Percentiles rank a stretch among this genome's conserved stretches.
phyloP scores from a whole-genome alignment of 2,329 filamentous ascomycete species.

The Penicillium sp. region DNA sequence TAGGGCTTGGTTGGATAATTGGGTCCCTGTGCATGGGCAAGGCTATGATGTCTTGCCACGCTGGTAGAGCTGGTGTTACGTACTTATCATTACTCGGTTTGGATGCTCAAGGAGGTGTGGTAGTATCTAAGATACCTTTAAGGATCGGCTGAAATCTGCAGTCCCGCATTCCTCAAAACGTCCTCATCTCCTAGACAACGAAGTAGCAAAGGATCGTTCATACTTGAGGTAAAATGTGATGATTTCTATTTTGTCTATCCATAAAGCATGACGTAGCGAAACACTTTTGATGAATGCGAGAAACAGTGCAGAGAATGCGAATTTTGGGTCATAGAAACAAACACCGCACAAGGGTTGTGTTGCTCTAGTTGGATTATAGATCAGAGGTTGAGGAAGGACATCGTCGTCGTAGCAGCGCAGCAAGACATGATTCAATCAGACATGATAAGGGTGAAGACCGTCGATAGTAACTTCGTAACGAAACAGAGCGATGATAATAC shows the following conservation, averaged over 20 bases:
- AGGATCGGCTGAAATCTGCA: background rate
- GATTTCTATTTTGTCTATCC: background rate
- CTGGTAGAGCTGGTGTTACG: background rate
- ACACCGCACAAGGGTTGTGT: background rate
- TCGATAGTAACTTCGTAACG: background rate
- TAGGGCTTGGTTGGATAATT: no score
- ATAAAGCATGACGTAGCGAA: background rate
- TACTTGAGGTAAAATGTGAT: background rate
- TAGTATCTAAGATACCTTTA: constrained; percentile 2
- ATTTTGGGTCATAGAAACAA: background rate
- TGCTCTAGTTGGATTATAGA: background rate
- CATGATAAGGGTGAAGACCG: background rate
- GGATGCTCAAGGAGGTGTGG: background rate
- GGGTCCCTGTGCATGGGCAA: background rate
- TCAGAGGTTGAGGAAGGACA: background rate
- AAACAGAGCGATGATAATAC: constrained; percentile 2
- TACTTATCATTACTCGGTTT: background rate
- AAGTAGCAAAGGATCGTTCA: background rate
- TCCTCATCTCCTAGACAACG: constrained; percentile 1
- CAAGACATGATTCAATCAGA: background rate
- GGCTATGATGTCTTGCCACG: background rate
- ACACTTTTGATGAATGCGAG: background rate
- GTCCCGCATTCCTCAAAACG: constrained; percentile 6
- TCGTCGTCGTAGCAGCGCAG: background rate
- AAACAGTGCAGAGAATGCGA: background rate